Base-by-base conservation (phyloP, 2,329 filamentous ascomycete genomes). In the Sporothrix pseudoabietina region DNA sequence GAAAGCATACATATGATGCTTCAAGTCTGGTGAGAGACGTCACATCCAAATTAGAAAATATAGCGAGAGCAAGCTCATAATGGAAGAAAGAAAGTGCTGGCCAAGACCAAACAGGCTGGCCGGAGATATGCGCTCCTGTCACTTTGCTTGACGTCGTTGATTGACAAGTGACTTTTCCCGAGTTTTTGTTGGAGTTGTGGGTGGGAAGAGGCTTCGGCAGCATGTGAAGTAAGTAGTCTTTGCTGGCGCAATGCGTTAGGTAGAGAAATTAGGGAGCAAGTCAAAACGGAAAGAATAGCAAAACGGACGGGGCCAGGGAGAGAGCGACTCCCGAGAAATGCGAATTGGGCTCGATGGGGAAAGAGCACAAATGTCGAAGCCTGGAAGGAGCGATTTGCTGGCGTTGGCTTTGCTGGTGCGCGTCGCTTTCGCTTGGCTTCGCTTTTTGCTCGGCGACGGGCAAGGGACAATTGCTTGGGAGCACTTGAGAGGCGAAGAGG, bases 241-340 rank as follows among this genome's bases (percentile, higher is more conserved):
- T 69, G 66, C 12, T 69, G 66, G 32, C 49, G 49, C 49, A 22
- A 69, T 69, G 49, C 66, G 49, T 41, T 41, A 69, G 66, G 66
- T 49, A 69, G 66, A 55, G 66, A 55, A 54, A 55, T 69, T 69
- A 22, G 10, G 47, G n/a, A 26, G 22, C 12, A 19, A 47, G 41
- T 3, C 30, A 69, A 55, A 69, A 69, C 30, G 66, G 66, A 26
- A 41, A 10, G 12, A n/a, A n/a, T 8, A 22, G 35, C 12, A 41
- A 57, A 54, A 69, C 47, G 47, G 66, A 55, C 66, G 30, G 47
- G 65, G 30, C 1, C 47, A 30, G 66, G 44, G 47, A 69, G 19
- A 55, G 32, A 26, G 47, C 9, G 66, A 41, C 47, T 4, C 49
- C 66, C 30, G 47, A 39, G 26, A n/a, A n/a, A 22, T 4, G 26